Evolutionary conservation across 2,329 filamentous ascomycete genomes (phyloP), one percentile per base, ranked within the genome.

Genomic region (Fusarium azukiicola): DNA sequence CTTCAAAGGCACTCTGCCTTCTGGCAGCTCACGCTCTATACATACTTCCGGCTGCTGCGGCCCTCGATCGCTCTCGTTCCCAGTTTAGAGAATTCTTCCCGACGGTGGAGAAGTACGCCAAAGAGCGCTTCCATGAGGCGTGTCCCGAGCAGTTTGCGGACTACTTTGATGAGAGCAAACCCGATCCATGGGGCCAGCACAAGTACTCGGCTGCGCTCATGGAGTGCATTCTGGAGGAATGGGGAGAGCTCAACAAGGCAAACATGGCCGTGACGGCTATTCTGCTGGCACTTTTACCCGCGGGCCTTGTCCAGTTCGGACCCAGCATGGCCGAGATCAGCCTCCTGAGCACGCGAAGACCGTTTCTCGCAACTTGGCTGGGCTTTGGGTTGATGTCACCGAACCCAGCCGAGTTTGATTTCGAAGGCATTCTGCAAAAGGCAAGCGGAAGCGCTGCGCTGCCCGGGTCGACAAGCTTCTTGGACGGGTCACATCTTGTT

Each of bases 301-400:
- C 61, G 9, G 74, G 74, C 10, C 72, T 76, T 21, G 74, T 67
- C 21, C 74, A 76, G 68, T 71, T 76, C 19, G 74, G 74, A 46
- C 72, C 74, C 13, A 71, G 74, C 63, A 76, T 76, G 67, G 72
- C 74, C 54, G 74, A 76, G 63, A 71, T 76, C 11, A 76, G 74
- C 23, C 23, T 76, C 17, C 63, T 76, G 36, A 74, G 74, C 54
- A 52, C 54, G 13, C 63, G 74, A 19, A 71, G 74, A 46, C 74
- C 74, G 17, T 9, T 76, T 42, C 74, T 76, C 19, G 74, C 74
- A 23, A 69, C 23, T 5, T 38, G 74, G 10, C 56, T 76, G 32
- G 72, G 74, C 54, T 76, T 76, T 66, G 74, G 74, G 23, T 14
- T 74, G 16, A 74, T 76, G 72, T 74, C 74, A 14, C 74, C 74